phyloP scores from a whole-genome alignment of 2,329 filamentous ascomycete genomes.

The Ophiocordyceps australis region DNA sequence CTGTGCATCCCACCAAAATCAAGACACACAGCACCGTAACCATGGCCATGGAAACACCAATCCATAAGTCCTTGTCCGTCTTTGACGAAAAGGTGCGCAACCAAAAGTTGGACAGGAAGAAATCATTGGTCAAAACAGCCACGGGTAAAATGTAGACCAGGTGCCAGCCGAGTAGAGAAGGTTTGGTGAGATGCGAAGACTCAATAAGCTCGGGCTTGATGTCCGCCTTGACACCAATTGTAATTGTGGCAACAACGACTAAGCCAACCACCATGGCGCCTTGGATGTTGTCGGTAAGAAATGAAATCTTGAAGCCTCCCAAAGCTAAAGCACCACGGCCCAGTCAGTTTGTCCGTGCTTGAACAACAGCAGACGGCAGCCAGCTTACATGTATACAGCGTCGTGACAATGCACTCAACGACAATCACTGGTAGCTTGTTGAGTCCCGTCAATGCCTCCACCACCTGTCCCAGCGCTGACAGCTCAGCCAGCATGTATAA shows the following conservation, averaged over 20 bases:
- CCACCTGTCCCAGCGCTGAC: conserved; percentile 63
- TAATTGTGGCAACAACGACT: conserved; percentile 58
- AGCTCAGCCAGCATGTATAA: conserved; percentile 78
- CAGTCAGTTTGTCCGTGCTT: not conserved
- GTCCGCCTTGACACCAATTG: conserved; percentile 57
- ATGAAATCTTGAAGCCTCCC: conserved; percentile 70
- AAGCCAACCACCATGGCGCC: conserved; percentile 60
- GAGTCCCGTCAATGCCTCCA: conserved; percentile 55
- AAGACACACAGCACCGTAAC: conserved; percentile 49
- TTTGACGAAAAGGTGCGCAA: conserved; percentile 66
- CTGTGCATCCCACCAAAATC: conserved; percentile 53
- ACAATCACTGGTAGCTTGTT: conserved; percentile 60
- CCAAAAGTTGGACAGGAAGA: conserved; percentile 76
- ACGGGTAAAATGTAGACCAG: conserved; percentile 71
- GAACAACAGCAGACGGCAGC: not conserved
- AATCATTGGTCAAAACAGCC: conserved; percentile 68
- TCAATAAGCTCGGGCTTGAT: conserved; percentile 53
- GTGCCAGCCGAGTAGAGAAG: conserved; percentile 64
- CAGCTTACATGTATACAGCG: conserved; percentile 57
- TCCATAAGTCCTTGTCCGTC: conserved; percentile 60
- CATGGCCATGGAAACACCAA: conserved; percentile 54
- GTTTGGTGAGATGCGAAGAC: conserved; percentile 48
- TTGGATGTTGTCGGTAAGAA: conserved; percentile 69
- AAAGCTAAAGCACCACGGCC: conserved; percentile 32
- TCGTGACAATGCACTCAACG: conserved; percentile 60